Evolutionary conservation across 2,329 filamentous ascomycete species (phyloP), one percentile per base, ranked within the genome.

Genomic region (Plenodomus biglobosus): DNA sequence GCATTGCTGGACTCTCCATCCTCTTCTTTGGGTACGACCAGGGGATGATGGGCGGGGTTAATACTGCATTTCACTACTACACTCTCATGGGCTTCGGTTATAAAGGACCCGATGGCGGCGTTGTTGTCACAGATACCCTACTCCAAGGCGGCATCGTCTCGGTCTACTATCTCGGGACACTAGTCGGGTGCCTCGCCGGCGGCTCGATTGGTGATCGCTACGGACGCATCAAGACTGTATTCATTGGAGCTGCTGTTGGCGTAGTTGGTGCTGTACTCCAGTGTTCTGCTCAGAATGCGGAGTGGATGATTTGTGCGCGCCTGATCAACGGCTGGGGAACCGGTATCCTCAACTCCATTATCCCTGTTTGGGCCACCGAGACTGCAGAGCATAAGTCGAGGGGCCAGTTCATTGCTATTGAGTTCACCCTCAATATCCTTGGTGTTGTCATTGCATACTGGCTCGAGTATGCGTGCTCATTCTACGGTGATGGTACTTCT

Each of bases 341-440:
- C 2, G 86, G 86, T 19, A 82, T 88, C 42, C 66, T 88, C 30
- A 89, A 87, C 60, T 81, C 84, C 7, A 87, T 88, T 53, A 81
- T 85, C 0, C 86, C 86, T 0, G 85, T 87, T 3, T 88, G 84
- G 84, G 84, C 85, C 1, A 86, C 85, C 0, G 86, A 88, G 68
- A 86, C 83, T 0, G 82, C 84, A 0, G 81, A 85, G 34, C 83
- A 88, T 60, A 87, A 80, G 0, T 84, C 81, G 2, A 80, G 87
- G 35, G 87, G 87, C 5, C 79, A 84, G 40, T 87, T 87, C 53
- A 82, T 89, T 47, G 83, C 85, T 8, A 84, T 87, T 44, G 86
- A 89, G 59, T 89, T 90, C 53, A 88, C 85, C 0, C 69, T 88
- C 8, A 90, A 89, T 62, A 88, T 88, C 51, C 83, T 87, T 40